Base-by-base conservation (phyloP, 352 stramenopile genomes). In the Pythium phragmitis region DNA sequence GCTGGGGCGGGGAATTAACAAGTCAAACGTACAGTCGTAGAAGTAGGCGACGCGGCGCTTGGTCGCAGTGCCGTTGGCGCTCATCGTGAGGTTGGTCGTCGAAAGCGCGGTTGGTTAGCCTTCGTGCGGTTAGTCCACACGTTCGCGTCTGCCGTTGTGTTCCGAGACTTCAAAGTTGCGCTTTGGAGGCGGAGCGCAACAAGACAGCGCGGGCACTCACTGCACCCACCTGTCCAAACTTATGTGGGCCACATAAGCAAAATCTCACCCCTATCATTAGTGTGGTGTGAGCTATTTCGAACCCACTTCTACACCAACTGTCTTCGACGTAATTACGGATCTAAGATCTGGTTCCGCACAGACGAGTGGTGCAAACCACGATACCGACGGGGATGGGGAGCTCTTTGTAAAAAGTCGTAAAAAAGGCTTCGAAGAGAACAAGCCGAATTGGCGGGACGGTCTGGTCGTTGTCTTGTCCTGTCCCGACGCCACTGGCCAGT, bases 31-130 rank as follows among this genome's bases (percentile, higher is more conserved):
- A 96, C 88, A 87, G 72, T 96, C 86, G 65, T 96, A 96, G 65
- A 94, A 96, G 75, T 96, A 96, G 57, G 88, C 88, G 57, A 96
- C 85, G 45, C 86, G 82, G 67, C 82, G 80, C 76, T 96, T 96
- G 42, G 70, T 73, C 53, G 54, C 73, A 53, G 42, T 63, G 19
- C 47, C 56, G 48, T 60, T 67, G 42, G 46, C 54, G 57, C 48
- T 55, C 48, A 55, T 55, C 16, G 7, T 54, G 48, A 28, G 5
- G 43, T 50, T 50, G 16, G 43, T 50, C 43, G 7, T 17, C 43
- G 34, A 39, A 39, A 6, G 17, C 43, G 33, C 48, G 48, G 13
- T 2, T 39, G 48, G 48, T 42, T 55, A 19, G 4, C 16, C 30
- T 34, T 34, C 50, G 4, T n/a, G 33, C 5, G 33, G 7, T 30